These are phyloP conservation scores for Chaetoscypha palmicola DNA, from an alignment of 2,329 filamentous ascomycete species.

Conservation along the genomic window DNA sequence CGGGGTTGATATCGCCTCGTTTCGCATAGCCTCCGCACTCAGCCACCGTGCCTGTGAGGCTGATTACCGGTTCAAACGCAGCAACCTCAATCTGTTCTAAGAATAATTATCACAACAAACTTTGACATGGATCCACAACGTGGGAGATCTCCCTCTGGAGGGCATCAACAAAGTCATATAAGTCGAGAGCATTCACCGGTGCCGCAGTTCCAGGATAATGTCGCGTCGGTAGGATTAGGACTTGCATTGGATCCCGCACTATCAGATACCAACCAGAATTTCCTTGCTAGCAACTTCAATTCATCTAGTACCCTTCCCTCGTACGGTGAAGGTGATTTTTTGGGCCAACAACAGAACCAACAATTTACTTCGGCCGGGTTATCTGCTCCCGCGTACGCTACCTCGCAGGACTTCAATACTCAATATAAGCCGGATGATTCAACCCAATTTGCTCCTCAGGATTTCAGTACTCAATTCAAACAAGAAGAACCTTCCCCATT, in stretches of 20 bases:
- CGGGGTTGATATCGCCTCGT: conserved; percentile 18
- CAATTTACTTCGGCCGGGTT: conserved; percentile 25
- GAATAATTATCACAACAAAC: conserved; percentile 30
- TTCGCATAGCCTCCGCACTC: conserved; percentile 28
- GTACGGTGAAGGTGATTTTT: conserved; percentile 37
- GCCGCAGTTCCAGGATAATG: conserved; percentile 42
- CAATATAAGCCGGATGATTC: too few species aligned
- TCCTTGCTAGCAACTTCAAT: conserved; percentile 39
- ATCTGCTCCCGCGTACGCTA: conserved; percentile 21
- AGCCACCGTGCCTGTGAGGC: conserved; percentile 27
- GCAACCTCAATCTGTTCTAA: conserved; percentile 28
- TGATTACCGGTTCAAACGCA: conserved; percentile 16
- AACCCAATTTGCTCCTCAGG: too few species aligned
- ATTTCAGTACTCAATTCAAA: conserved; percentile 31
- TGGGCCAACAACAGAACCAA: conserved; percentile 35
- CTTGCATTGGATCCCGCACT: conserved; percentile 47
- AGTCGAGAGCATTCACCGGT: conserved; percentile 60
- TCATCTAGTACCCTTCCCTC: conserved; percentile 18
- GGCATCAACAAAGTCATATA: conserved; percentile 55
- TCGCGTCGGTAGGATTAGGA: conserved; percentile 47
- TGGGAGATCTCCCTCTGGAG: conserved; percentile 56
- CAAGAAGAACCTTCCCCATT: conserved; percentile 28
- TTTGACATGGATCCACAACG: conserved; percentile 47
- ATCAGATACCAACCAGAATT: conserved; percentile 35
- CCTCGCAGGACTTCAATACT: conserved; percentile 26